Percentiles rank a stretch among this genome's conserved stretches.
Evolutionary conservation across 805 yeast genomes (phyloP).

Genomic region (Kodamaea sagamina): DNA sequence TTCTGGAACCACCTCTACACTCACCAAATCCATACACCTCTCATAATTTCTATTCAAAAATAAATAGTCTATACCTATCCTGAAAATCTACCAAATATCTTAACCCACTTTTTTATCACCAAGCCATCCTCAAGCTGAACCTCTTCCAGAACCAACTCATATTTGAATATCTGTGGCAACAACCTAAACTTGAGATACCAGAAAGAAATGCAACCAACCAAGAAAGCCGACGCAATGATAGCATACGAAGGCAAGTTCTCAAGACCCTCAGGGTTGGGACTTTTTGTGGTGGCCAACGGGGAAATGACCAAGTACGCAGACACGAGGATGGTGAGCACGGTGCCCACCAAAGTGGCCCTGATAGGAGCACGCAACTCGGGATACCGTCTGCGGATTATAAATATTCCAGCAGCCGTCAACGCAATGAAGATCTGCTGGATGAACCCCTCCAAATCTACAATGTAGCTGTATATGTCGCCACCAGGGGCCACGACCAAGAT

Average conservation of each 20-base stretch:
- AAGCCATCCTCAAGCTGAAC: conserved; percentile 57
- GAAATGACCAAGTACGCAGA: conserved; percentile 51
- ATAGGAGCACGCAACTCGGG: conserved; percentile 54
- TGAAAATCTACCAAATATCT: conserved; percentile 4
- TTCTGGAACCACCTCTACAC: too few species aligned
- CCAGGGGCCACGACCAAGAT: conserved; percentile 45
- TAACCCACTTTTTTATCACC: conserved; percentile 55
- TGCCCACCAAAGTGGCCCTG: conserved; percentile 51
- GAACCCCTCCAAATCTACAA: conserved; percentile 54
- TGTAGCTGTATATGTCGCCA: conserved; percentile 53
- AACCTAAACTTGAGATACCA: conserved; percentile 57
- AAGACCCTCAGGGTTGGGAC: conserved; percentile 43
- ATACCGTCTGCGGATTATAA: conserved; percentile 51
- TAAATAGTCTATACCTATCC: conserved; percentile 4
- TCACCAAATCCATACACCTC: too few species aligned
- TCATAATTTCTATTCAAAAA: conserved; percentile 15
- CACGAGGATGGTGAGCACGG: conserved; percentile 45
- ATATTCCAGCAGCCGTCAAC: conserved; percentile 57
- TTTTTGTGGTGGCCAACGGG: conserved; percentile 43
- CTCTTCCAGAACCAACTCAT: conserved; percentile 45
- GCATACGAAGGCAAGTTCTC: conserved; percentile 53
- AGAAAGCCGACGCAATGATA: conserved; percentile 42
- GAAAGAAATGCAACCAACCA: conserved; percentile 47
- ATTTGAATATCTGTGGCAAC: conserved; percentile 49
- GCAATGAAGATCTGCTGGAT: conserved; percentile 52